These are phyloP conservation scores for Huiozyma naganishii DNA, from an alignment of 805 yeast species.

Conservation along the genomic window DNA sequence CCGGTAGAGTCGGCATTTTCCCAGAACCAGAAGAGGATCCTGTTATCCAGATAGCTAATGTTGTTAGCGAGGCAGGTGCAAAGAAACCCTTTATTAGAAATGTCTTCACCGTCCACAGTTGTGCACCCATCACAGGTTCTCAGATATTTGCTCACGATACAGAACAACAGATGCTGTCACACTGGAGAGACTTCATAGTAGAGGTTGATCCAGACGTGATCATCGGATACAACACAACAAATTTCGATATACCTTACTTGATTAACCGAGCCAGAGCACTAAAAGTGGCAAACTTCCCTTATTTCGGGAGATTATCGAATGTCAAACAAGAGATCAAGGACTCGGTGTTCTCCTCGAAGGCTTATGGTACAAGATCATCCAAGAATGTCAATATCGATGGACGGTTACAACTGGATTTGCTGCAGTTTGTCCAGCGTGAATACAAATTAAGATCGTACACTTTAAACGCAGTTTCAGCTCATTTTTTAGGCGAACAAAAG, in stretches of 20 bases:
- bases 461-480: slow-evolving; percentile 87
- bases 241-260: slow-evolving; percentile 90
- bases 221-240: slow-evolving; percentile 90
- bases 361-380: slow-evolving; percentile 92
- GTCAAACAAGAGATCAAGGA: slow-evolving; percentile 72
- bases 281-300: slow-evolving; percentile 59
- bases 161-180: slow-evolving; percentile 73
- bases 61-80: slow-evolving; percentile 68
- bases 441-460: slow-evolving; percentile 92
- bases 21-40: slow-evolving; percentile 93
- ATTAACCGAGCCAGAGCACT: slow-evolving; percentile 78
- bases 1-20: slow-evolving; percentile 92
- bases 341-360: slow-evolving; percentile 81
- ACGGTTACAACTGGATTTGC: slow-evolving; percentile 83
- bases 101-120: slow-evolving; percentile 86
- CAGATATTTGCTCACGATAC: slow-evolving; percentile 65
- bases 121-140: slow-evolving; percentile 90
- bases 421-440: slow-evolving; percentile 90
- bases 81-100: slow-evolving; percentile 84
- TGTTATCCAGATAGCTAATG: slow-evolving; percentile 94
- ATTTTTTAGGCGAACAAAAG: slow-evolving; percentile 87
- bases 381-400: slow-evolving; percentile 91
- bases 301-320: slow-evolving; percentile 63
- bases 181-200: slow-evolving; percentile 80
- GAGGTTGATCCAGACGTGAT: slow-evolving; percentile 90